phyloP scores from a whole-genome alignment of 441 rosid genomes.

The Populus hybrid region DNA sequence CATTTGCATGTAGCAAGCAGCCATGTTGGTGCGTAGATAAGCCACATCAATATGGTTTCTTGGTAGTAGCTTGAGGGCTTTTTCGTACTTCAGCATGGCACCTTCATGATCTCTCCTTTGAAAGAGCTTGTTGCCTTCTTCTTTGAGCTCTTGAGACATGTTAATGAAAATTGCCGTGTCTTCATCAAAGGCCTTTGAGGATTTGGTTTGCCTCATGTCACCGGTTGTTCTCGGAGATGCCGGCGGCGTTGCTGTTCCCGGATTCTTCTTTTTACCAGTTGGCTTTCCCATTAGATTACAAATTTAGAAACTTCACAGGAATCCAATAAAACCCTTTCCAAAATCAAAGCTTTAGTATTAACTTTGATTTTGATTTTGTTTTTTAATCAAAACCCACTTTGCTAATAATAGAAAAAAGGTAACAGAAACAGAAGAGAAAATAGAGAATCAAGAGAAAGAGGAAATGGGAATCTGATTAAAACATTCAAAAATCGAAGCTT shows the following conservation, averaged over 20 bases:
- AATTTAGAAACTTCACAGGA: not conserved
- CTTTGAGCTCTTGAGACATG: constrained; percentile 90
- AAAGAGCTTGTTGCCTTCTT: constrained; percentile 82
- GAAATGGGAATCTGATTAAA: not conserved
- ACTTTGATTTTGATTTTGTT: not conserved
- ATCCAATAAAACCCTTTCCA: not conserved
- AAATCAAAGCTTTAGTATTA: not conserved
- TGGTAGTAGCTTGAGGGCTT: constrained; percentile 86
- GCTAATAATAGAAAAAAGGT: too few species aligned
- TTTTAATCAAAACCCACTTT: not conserved
- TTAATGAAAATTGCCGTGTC: constrained; percentile 86
- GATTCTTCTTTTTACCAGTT: constrained; percentile 75
- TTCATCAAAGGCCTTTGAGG: constrained; percentile 77
- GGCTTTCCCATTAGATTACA: constrained; percentile 76
- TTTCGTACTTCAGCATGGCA: constrained; percentile 83
- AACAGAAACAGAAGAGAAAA: not conserved
- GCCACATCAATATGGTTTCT: constrained; percentile 74
- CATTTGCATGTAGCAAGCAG: constrained; percentile 91
- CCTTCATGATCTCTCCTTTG: constrained; percentile 93
- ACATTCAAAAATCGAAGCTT: constrained; percentile 17
- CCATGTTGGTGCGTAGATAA: constrained; percentile 77
- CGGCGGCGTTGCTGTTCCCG: constrained; percentile 29
- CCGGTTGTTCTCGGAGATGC: constrained; percentile 30
- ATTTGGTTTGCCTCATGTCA: constrained; percentile 36
- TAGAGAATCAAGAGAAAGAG: not conserved